Evolutionary conservation across 495 filamentous ascomycete genomes (phyloP).

Genomic region (Bathelium albidoporum): DNA sequence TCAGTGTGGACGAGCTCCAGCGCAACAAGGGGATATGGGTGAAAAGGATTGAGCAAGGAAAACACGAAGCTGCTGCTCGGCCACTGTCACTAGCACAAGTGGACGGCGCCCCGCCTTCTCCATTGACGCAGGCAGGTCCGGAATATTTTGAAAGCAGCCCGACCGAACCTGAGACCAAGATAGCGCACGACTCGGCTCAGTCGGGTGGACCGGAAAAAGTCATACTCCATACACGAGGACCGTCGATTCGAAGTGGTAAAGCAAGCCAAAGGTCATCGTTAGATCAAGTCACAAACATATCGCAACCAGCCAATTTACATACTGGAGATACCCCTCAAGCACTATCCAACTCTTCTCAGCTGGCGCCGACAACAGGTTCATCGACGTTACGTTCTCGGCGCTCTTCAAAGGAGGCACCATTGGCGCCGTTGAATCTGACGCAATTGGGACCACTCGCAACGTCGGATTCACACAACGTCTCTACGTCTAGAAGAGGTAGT

Average conservation of each 20-base stretch:
- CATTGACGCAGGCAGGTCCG: neutral
- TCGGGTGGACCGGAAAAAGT: neutral
- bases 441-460: neutral
- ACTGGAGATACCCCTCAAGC: neutral
- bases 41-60: constrained; percentile 47
- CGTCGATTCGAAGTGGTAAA: neutral
- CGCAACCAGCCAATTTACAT: neutral
- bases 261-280: neutral
- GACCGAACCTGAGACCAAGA: neutral
- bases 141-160: neutral
- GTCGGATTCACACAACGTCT: neutral
- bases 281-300: neutral
- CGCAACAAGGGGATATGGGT: constrained; percentile 67
- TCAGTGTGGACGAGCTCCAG: constrained; percentile 69
- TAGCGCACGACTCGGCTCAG: neutral
- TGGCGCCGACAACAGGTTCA: neutral
- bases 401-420: neutral
- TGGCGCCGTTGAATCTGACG: neutral
- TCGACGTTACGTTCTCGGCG: neutral
- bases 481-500: constrained; percentile 19
- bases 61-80: constrained; percentile 22
- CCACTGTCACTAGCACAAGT: neutral
- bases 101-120: neutral
- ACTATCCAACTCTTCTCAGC: neutral
- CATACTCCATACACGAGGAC: neutral